phyloP scores from a whole-genome alignment of 768 basidiomycete species.

The Baorangia bicolor region DNA sequence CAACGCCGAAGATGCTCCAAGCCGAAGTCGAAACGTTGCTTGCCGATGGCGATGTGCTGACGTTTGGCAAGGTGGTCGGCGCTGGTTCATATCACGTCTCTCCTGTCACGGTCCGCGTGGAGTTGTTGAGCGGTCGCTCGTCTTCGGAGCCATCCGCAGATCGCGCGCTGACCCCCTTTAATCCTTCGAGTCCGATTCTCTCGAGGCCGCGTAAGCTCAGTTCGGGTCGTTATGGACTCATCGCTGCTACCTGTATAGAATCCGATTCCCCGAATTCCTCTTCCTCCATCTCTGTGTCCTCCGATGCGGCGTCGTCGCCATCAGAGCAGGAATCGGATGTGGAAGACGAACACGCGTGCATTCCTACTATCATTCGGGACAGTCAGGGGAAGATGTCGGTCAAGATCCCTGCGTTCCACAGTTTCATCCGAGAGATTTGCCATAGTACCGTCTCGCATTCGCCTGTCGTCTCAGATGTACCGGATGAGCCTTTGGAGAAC shows the following conservation, averaged over 20 bases:
- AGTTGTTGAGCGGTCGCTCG: conserved; percentile 39
- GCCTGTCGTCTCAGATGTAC: conserved; percentile 11
- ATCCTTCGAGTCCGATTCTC: conserved; percentile 30
- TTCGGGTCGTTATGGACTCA: conserved; percentile 66
- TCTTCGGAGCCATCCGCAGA: conserved; percentile 21
- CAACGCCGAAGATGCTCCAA: conserved; percentile 45
- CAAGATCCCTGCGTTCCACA: conserved; percentile 34
- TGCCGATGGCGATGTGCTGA: conserved; percentile 66
- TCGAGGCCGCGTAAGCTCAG: conserved; percentile 31
- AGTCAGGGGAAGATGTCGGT: conserved; percentile 15
- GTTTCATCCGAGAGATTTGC: conserved; percentile 31
- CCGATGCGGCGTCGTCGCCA: conserved; percentile 29
- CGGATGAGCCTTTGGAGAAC: conserved; percentile 10
- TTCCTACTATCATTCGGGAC: conserved; percentile 15
- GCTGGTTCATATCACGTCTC: conserved; percentile 57
- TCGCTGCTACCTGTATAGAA: conserved; percentile 31
- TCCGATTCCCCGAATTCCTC: conserved; percentile 30
- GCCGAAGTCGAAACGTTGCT: conserved; percentile 58
- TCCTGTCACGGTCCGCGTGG: conserved; percentile 61
- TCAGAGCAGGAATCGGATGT: conserved; percentile 50
- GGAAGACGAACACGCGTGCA: conserved; percentile 43
- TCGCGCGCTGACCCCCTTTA: conserved; percentile 12
- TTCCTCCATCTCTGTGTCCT: conserved; percentile 44
- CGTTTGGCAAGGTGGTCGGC: conserved; percentile 76
- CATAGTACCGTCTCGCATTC: conserved; percentile 9